These are phyloP conservation scores for Diaporthe eres DNA, from an alignment of 2,329 filamentous ascomycete species.

Conservation along the genomic window DNA sequence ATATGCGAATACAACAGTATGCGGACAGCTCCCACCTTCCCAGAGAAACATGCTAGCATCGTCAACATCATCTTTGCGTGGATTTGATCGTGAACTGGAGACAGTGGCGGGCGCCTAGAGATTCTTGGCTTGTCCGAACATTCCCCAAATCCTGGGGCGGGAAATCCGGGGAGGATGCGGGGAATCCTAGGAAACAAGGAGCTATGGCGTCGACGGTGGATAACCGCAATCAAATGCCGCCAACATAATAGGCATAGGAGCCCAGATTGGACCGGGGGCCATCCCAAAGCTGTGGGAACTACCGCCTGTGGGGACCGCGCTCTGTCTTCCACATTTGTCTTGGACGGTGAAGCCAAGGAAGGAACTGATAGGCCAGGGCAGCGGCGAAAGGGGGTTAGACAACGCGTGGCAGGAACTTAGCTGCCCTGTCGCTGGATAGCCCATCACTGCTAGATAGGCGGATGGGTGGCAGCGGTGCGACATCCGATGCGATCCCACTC, in stretches of 20 bases:
- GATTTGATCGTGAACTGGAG: slow-evolving; percentile 11
- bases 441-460: not conserved
- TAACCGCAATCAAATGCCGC: slow-evolving; percentile 31
- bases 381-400: slow-evolving; percentile 14
- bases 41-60: slow-evolving; percentile 8
- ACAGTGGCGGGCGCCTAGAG: slow-evolving; percentile 7
- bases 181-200: slow-evolving; percentile 8
- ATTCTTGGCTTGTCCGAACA: slow-evolving; percentile 15
- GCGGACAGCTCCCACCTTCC: slow-evolving; percentile 14
- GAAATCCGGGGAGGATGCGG: slow-evolving; percentile 33
- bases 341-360: slow-evolving; percentile 18
- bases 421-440: not conserved
- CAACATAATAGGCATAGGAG: slow-evolving; percentile 18
- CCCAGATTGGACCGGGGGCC: slow-evolving; percentile 10
- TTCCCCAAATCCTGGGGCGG: slow-evolving; percentile 25
- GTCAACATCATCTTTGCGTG: slow-evolving; percentile 18
- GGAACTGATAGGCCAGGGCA: slow-evolving; percentile 16
- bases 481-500: not conserved
- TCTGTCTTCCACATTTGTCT: slow-evolving; percentile 8
- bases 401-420: slow-evolving; percentile 24
- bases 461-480: slow-evolving; percentile 24
- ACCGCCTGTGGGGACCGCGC: not conserved
- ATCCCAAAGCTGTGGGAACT: slow-evolving; percentile 27
- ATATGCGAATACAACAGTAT: not conserved
- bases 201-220: slow-evolving; percentile 21